phyloP scores from a whole-genome alignment of 345 rosid species.

The Barbarea vulgaris region DNA sequence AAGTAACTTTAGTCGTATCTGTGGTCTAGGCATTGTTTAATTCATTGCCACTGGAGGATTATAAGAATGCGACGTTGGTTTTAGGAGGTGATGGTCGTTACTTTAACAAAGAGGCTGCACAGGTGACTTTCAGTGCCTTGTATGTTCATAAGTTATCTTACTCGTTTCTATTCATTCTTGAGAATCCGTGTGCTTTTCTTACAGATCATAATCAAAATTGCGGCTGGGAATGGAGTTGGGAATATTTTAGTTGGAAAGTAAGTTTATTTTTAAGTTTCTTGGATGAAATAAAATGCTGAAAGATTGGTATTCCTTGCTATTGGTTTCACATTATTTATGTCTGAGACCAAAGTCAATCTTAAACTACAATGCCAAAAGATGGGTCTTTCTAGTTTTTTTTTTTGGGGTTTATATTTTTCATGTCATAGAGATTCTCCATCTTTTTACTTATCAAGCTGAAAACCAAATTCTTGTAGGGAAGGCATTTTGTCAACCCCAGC shows the following conservation, averaged over 20 bases:
- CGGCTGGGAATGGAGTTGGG: conserved; percentile 91
- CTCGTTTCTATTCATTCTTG: conserved; percentile 10
- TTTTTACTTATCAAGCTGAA: conserved; percentile 23
- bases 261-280: conserved; percentile 39
- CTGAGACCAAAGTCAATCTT: conserved; percentile 1
- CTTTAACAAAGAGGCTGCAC: conserved; percentile 83
- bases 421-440: not conserved
- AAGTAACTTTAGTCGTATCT: not conserved
- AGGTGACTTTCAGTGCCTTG: conserved; percentile 47
- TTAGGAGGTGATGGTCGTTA: conserved; percentile 97
- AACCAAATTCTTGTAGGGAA: conserved; percentile 55
- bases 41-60: conserved; percentile 83
- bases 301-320: not conserved
- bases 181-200: conserved; percentile 28
- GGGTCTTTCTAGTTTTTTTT: too few relatives aligned
- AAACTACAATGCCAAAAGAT: not conserved
- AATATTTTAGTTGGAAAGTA: conserved; percentile 82
- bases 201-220: conserved; percentile 91
- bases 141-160: not conserved
- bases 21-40: conserved; percentile 83
- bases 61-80: conserved; percentile 70
- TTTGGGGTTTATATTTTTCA: not conserved
- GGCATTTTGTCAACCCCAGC: conserved; percentile 90
- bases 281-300: not conserved
- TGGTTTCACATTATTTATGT: not conserved